A percentile compares a stretch with the other conserved stretches of the same genome.
phyloP scores from a whole-genome alignment of 2,329 filamentous ascomycete species.

The Fusarium drepaniforme region DNA sequence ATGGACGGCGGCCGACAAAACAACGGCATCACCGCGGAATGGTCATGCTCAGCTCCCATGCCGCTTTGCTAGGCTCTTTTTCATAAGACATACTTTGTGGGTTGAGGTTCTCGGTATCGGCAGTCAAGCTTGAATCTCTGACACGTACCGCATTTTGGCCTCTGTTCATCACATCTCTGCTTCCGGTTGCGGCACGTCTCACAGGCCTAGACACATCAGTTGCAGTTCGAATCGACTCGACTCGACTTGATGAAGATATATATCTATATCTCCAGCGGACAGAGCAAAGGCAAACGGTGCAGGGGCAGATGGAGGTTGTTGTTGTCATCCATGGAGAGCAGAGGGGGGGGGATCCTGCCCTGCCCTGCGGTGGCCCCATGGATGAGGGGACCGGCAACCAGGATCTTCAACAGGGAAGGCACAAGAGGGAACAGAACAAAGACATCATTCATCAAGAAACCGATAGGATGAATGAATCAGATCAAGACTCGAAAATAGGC shows the following conservation, averaged over 20 bases:
- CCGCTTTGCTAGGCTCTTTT: conserved; percentile 12
- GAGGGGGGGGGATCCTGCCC: not conserved
- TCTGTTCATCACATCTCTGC: conserved; percentile 73
- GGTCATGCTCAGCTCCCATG: conserved; percentile 17
- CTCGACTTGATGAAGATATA: not conserved
- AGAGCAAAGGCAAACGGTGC: not conserved
- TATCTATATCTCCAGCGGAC: not conserved
- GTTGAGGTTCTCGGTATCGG: conserved; percentile 69
- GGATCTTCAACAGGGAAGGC: not conserved
- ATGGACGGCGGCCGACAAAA: conserved; percentile 13
- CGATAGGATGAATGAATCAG: not conserved
- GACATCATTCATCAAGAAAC: not conserved
- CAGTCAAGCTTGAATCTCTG: conserved; percentile 69
- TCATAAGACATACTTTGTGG: conserved; percentile 68
- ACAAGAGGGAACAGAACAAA: not conserved
- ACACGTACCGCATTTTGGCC: conserved; percentile 72
- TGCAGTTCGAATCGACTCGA: not conserved
- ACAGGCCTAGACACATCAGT: conserved; percentile 59
- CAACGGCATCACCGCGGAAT: conserved; percentile 9
- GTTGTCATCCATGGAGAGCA: not conserved
- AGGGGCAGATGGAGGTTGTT: not conserved
- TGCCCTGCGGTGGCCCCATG: not conserved
- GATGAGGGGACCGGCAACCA: not conserved
- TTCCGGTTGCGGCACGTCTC: conserved; percentile 71
- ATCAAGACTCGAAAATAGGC: not conserved